Conservation (phyloP, 352 stramenopile genomes). For the Albugo laibachii region DNA sequence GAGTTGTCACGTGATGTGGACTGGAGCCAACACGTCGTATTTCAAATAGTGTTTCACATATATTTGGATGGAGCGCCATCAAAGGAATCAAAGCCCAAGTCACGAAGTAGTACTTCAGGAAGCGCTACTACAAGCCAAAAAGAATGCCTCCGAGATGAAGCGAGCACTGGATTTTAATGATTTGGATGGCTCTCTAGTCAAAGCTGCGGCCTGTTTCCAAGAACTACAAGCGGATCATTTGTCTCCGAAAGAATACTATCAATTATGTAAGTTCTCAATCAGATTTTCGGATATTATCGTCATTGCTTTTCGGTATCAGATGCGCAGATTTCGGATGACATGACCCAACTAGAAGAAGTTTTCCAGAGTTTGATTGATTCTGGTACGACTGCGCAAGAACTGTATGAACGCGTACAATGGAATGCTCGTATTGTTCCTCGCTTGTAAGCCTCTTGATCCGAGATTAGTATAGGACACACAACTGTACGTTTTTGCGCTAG, state of each 20-base stretch:
- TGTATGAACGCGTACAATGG: constrained; percentile 93
- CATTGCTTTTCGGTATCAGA: constrained; percentile 16
- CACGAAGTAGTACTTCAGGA: constrained; percentile 54
- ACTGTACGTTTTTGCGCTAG: constrained; percentile 86
- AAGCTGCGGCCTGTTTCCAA: constrained; percentile 60
- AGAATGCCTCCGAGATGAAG: constrained; percentile 77
- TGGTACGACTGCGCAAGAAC: constrained; percentile 62
- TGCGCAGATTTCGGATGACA: constrained; percentile 83
- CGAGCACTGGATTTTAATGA: constrained; percentile 52
- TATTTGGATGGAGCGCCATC: too few relatives aligned
- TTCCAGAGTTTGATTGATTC: constrained; percentile 16
- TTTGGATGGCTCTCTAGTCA: constrained; percentile 52
- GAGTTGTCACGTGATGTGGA: too few relatives aligned
- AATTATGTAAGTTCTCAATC: constrained; percentile 82
- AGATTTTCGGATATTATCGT: not conserved
- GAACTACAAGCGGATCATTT: constrained; percentile 78
- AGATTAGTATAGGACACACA: constrained; percentile 93
- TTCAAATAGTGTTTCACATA: too few relatives aligned
- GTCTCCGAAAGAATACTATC: constrained; percentile 98
- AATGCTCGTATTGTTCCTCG: constrained; percentile 91
- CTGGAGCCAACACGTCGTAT: too few relatives aligned
- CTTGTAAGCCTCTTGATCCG: constrained; percentile 22
- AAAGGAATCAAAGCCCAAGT: constrained; percentile 6
- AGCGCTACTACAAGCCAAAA: constrained; percentile 39
- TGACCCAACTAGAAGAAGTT: constrained; percentile 84